Evolutionary conservation across 2,329 filamentous ascomycete species (phyloP).

Genomic region (Zalaria sp.): DNA sequence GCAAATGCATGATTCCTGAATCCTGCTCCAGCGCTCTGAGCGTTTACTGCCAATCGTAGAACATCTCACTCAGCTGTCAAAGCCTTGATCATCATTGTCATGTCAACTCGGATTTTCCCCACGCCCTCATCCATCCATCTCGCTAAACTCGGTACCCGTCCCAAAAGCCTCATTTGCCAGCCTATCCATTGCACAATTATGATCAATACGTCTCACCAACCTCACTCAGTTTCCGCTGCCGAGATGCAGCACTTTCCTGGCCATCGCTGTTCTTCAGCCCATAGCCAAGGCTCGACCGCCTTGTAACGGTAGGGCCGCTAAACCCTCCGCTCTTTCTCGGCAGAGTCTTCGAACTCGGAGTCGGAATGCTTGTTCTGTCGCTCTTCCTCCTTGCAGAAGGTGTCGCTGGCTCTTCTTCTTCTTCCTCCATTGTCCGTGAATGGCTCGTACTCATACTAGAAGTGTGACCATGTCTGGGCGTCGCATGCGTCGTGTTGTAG

Average conservation of each 20-base stretch:
- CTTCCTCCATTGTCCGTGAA: slow-evolving; percentile 5
- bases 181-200: not conserved
- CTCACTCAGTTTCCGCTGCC: slow-evolving; percentile 12
- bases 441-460: slow-evolving; percentile 13
- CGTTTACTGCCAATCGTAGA: no score
- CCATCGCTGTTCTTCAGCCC: not conserved
- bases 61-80: no score
- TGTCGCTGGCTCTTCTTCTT: slow-evolving; percentile 17
- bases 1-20: no score
- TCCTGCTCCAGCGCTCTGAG: no score
- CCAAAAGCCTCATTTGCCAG: no score
- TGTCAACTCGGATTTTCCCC: no score
- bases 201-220: slow-evolving; percentile 18
- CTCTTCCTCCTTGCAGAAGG: slow-evolving; percentile 25
- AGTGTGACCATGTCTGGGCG: slow-evolving; percentile 8
- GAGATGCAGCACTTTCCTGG: slow-evolving; percentile 1
- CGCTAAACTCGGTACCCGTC: no score
- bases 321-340: slow-evolving; percentile 32
- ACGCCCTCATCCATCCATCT: no score
- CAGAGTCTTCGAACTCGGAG: slow-evolving; percentile 29
- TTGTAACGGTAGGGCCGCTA: slow-evolving; percentile 2
- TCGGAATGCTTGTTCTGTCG: slow-evolving; percentile 35
- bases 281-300: slow-evolving; percentile 5
- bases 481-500: slow-evolving; percentile 15
- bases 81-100: no score